Conservation (phyloP, 106 monocot species). For the Acanthochlamys bracteata region DNA sequence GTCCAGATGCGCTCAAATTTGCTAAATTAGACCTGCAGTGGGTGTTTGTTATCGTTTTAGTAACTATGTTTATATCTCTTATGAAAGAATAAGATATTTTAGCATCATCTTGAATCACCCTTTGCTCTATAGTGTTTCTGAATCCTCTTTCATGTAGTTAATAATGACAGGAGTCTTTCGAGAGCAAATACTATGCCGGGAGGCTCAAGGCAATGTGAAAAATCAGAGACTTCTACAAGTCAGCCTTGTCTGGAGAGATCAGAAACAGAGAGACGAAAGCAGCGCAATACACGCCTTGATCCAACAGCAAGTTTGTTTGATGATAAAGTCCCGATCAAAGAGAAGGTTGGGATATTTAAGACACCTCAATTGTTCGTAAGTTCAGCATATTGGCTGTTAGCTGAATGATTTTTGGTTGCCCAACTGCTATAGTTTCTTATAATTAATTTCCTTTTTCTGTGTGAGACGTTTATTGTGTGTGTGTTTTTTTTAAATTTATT, state of each 20-base stretch:
- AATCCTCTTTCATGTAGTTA: conserved; percentile 26
- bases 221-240: conserved; percentile 27
- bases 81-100: too few relatives aligned
- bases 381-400: background rate
- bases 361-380: background rate
- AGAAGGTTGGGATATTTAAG: conserved; percentile 48
- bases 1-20: too few relatives aligned
- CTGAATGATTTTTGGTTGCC: too few relatives aligned
- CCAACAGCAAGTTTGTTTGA: conserved; percentile 56
- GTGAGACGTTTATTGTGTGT: too few relatives aligned
- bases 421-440: background rate
- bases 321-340: conserved; percentile 63
- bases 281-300: conserved; percentile 23
- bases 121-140: background rate
- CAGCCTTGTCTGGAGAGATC: conserved; percentile 40
- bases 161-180: conserved; percentile 39
- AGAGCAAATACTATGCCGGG: conserved; percentile 59
- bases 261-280: conserved; percentile 50
- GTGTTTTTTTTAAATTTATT: too few relatives aligned
- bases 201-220: conserved; percentile 26
- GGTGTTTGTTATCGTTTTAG: too few relatives aligned
- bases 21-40: too few relatives aligned
- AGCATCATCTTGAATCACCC: too few relatives aligned
- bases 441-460: background rate
- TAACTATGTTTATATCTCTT: too few relatives aligned